Evolutionary conservation across 2,329 filamentous ascomycete genomes (phyloP).

Genomic region (Xenoacremonium recifei): DNA sequence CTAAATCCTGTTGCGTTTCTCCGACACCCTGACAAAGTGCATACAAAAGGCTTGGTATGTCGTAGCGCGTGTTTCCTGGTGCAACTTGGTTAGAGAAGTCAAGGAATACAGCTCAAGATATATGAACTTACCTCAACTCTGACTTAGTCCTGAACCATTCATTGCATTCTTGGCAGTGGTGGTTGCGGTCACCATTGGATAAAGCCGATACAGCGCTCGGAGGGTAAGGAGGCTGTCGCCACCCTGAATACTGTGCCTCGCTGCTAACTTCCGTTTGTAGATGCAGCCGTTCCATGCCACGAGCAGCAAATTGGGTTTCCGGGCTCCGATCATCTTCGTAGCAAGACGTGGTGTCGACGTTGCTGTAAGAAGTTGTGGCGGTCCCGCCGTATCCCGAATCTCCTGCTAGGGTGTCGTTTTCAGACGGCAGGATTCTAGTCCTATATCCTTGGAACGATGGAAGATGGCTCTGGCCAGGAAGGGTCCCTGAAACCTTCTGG

Average conservation of each 20-base stretch:
- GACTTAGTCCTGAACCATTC: constrained; percentile 49
- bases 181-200: constrained; percentile 12
- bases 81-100: constrained; percentile 16
- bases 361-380: constrained; percentile 39
- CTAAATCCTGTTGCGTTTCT: constrained; percentile 65
- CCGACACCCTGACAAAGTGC: constrained; percentile 55
- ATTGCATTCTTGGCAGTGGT: constrained; percentile 40
- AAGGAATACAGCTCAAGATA: not conserved
- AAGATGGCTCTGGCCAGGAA: too few species aligned
- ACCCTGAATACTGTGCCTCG: constrained; percentile 4
- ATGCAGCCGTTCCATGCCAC: constrained; percentile 31
- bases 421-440: constrained; percentile 33
- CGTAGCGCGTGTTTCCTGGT: constrained; percentile 71
- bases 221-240: constrained; percentile 11
- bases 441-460: constrained; percentile 22
- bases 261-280: constrained; percentile 2
- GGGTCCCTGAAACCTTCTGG: too few species aligned
- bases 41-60: constrained; percentile 67
- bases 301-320: constrained; percentile 39
- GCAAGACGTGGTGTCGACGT: constrained; percentile 41
- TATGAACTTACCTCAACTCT: constrained; percentile 49
- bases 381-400: constrained; percentile 50
- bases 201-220: constrained; percentile 16
- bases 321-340: constrained; percentile 41
- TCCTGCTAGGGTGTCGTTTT: constrained; percentile 36